phyloP scores from a whole-genome alignment of 1,139 yeast genomes.

The Yamadazyma jaroonii region DNA sequence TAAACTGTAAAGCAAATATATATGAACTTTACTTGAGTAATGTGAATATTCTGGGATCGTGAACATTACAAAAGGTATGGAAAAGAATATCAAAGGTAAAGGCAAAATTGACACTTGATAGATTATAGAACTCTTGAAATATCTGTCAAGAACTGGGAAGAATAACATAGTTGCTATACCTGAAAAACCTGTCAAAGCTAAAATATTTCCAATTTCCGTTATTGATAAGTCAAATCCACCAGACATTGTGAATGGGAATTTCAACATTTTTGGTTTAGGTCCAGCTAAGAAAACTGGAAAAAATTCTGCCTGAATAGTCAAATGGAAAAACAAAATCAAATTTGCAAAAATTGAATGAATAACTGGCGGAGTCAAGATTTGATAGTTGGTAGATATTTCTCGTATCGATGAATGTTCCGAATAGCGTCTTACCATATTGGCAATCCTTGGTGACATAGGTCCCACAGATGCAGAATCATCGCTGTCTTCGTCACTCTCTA shows the following conservation, averaged over 20 bases:
- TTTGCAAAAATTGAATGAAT: slow-evolving; percentile 10
- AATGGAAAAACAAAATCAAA: slow-evolving; percentile 28
- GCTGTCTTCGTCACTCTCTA: not conserved
- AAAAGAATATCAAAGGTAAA: slow-evolving; percentile 15
- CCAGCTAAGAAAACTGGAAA: slow-evolving; percentile 58
- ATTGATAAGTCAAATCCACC: slow-evolving; percentile 34
- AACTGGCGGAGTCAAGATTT: slow-evolving; percentile 6
- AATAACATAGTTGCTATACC: slow-evolving; percentile 51
- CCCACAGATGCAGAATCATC: slow-evolving; percentile 2
- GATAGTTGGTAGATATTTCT: slow-evolving; percentile 2
- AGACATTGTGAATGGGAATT: slow-evolving; percentile 31
- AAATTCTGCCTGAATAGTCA: slow-evolving; percentile 52
- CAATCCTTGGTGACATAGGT: not conserved
- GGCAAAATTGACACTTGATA: slow-evolving; percentile 48
- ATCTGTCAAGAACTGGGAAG: slow-evolving; percentile 54
- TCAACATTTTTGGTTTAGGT: slow-evolving; percentile 19
- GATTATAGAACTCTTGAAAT: slow-evolving; percentile 37
- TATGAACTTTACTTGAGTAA: slow-evolving; percentile 23
- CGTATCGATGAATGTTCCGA: slow-evolving; percentile 2
- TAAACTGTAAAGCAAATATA: slow-evolving; percentile 18
- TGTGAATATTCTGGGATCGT: slow-evolving; percentile 27
- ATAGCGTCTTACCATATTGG: slow-evolving; percentile 5
- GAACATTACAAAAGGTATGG: slow-evolving; percentile 45
- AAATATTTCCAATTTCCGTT: slow-evolving; percentile 49
- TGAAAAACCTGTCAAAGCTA: slow-evolving; percentile 53